Percentiles rank a stretch among this genome's conserved stretches.
Evolutionary conservation across 1,284 basidiomycete genomes (phyloP).

Genomic region (Ganoderma sp.): DNA sequence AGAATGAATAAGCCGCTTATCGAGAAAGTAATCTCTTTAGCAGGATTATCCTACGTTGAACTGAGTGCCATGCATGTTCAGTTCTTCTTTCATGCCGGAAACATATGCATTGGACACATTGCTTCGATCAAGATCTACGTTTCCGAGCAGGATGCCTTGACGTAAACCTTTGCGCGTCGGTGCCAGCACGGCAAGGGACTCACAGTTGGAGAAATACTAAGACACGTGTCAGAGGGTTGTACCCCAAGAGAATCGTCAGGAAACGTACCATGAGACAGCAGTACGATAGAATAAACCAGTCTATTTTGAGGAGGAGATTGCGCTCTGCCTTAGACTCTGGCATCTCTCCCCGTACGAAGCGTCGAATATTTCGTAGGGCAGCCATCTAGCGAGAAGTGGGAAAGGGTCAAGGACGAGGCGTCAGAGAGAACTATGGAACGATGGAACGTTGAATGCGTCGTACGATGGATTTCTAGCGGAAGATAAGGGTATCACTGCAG

Average conservation of each 20-base stretch:
- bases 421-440: background rate
- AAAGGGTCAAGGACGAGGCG: background rate
- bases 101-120: slow-evolving; percentile 78
- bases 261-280: slow-evolving; percentile 68
- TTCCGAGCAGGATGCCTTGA: no score
- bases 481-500: background rate
- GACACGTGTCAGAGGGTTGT: slow-evolving; percentile 5
- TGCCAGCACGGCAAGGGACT: slow-evolving; percentile 25
- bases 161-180: background rate
- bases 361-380: slow-evolving; percentile 27
- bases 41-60: slow-evolving; percentile 57
- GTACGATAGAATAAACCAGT: slow-evolving; percentile 71
- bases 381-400: slow-evolving; percentile 18
- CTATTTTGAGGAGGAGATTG: slow-evolving; percentile 60
- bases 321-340: slow-evolving; percentile 50
- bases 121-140: slow-evolving; percentile 65
- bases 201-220: slow-evolving; percentile 72
- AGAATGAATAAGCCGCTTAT: background rate
- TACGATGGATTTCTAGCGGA: background rate
- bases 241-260: background rate
- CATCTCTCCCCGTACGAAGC: slow-evolving; percentile 43
- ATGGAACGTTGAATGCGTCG: background rate
- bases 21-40: background rate
- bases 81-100: slow-evolving; percentile 83
- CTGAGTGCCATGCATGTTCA: slow-evolving; percentile 72